Percentiles rank a stretch among this genome's conserved stretches.
Evolutionary conservation across 331 rosid species (phyloP).

Genomic region (Arachis monticola): DNA sequence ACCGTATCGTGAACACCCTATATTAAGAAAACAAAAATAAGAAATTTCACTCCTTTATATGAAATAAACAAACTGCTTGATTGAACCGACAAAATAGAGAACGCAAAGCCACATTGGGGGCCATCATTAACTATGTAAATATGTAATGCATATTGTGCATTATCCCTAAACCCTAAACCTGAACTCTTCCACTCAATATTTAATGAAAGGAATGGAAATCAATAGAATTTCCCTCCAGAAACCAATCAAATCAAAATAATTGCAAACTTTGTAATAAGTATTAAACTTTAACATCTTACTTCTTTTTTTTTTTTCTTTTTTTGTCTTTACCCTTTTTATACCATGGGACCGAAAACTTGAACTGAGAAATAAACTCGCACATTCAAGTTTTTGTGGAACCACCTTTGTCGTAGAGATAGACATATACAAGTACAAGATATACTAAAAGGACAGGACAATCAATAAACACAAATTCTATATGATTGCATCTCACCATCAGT

Average conservation of each 20-base stretch:
- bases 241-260: too few relatives aligned
- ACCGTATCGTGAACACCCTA: too few relatives aligned
- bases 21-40: too few relatives aligned
- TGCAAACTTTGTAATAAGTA: background rate
- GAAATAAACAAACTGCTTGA: too few relatives aligned
- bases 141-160: too few relatives aligned
- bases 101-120: background rate
- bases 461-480: conserved; percentile 32
- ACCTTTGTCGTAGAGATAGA: conserved; percentile 30
- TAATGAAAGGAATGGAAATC: too few relatives aligned
- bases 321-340: background rate
- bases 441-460: conserved; percentile 23
- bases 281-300: background rate
- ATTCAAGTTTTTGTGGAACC: conserved; percentile 32
- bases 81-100: too few relatives aligned
- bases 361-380: conserved; percentile 24
- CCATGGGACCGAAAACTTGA: conserved; percentile 19
- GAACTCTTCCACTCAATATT: too few relatives aligned
- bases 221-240: too few relatives aligned
- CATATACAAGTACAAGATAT: background rate
- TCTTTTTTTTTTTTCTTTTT: background rate
- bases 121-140: background rate
- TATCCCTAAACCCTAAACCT: too few relatives aligned
- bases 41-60: too few relatives aligned
- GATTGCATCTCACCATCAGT: conserved; percentile 38